phyloP scores from a whole-genome alignment of 768 basidiomycete genomes.

The Hemileccinum rubropunctum region DNA sequence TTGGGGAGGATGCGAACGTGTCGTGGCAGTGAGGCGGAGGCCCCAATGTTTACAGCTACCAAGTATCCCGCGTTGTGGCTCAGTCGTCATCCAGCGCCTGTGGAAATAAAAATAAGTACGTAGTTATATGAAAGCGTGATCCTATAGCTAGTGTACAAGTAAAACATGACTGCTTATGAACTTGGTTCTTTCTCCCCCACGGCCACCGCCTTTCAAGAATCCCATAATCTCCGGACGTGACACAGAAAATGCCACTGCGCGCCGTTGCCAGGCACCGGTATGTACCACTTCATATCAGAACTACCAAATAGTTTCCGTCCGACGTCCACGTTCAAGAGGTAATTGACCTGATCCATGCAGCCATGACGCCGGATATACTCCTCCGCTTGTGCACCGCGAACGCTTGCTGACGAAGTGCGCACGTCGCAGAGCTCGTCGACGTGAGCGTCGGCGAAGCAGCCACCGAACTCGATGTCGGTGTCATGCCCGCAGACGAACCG shows the following conservation, averaged over 20 bases:
- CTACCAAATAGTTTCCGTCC: neutral
- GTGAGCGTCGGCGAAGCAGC: slow-evolving; percentile 4
- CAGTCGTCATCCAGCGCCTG: too few relatives aligned
- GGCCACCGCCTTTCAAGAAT: neutral
- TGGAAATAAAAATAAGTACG: too few relatives aligned
- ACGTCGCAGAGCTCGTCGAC: slow-evolving; percentile 8
- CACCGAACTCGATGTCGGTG: slow-evolving; percentile 2
- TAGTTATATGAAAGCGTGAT: neutral
- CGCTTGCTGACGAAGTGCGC: slow-evolving; percentile 21
- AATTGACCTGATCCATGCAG: slow-evolving; percentile 21
- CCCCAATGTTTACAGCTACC: too few relatives aligned
- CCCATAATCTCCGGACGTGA: neutral
- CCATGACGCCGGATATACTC: slow-evolving; percentile 15
- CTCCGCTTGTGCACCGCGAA: slow-evolving; percentile 17
- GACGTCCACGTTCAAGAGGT: slow-evolving; percentile 3
- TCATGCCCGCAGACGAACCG: slow-evolving; percentile 7
- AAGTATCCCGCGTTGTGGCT: too few relatives aligned
- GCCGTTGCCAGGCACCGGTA: neutral
- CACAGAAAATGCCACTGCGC: neutral
- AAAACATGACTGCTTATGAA: neutral
- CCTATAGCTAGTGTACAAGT: slow-evolving; percentile 4
- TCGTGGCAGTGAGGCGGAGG: slow-evolving; percentile 27
- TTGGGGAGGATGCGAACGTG: slow-evolving; percentile 39
- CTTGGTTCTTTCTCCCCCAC: neutral
- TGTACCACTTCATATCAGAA: neutral